These are phyloP conservation scores for Fusarium cicatricum DNA, from an alignment of 2,329 filamentous ascomycete genomes.

Conservation along the genomic window DNA sequence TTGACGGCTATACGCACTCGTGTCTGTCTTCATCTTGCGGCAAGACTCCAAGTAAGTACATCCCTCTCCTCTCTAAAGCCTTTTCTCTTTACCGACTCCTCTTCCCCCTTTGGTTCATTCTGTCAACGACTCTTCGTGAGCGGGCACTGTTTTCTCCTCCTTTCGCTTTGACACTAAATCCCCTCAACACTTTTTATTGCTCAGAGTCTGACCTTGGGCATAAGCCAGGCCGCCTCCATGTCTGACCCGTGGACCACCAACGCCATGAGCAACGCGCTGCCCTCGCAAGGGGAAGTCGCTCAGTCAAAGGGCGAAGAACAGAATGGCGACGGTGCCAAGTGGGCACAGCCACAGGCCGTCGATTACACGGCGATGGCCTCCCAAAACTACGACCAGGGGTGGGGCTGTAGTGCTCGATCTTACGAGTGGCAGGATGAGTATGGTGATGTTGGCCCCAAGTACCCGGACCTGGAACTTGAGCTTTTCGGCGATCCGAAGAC, in stretches of 20 bases:
- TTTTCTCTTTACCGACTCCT: too few relatives aligned
- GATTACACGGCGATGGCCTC: constrained; percentile 54
- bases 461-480: constrained; percentile 74
- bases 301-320: neutral
- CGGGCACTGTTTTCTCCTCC: too few relatives aligned
- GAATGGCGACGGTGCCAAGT: constrained; percentile 44
- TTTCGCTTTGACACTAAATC: too few relatives aligned
- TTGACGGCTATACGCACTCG: neutral
- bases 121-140: too few relatives aligned
- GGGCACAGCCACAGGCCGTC: constrained; percentile 56
- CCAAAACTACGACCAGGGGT: constrained; percentile 42
- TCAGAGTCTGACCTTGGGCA: neutral
- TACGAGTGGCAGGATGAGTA: constrained; percentile 89
- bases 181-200: neutral
- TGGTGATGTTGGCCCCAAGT: constrained; percentile 82
- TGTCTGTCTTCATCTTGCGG: neutral
- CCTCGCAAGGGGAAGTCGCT: neutral
- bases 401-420: constrained; percentile 65
- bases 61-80: too few relatives aligned
- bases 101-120: too few relatives aligned
- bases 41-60: too few relatives aligned
- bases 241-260: constrained; percentile 21
- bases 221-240: neutral
- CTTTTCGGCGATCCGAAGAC: constrained; percentile 73
- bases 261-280: constrained; percentile 14